Evolutionary conservation across 257 asterid species (phyloP).

Genomic region (Primulina eburnea): DNA sequence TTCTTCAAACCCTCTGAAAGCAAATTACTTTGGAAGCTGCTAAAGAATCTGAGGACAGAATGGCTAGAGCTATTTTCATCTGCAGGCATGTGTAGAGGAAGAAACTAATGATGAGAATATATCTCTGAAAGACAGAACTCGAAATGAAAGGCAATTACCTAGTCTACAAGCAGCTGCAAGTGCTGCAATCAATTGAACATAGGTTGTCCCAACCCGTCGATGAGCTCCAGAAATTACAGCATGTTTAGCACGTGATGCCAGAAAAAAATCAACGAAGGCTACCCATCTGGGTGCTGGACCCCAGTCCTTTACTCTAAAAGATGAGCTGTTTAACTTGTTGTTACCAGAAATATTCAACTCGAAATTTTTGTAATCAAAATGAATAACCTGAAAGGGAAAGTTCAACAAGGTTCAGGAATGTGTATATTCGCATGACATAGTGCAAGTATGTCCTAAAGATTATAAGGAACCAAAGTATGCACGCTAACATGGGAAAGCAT

Average conservation of each 20-base stretch:
- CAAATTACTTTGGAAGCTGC: conserved; percentile 84
- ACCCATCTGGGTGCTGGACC: conserved; percentile 99
- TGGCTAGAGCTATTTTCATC: conserved; percentile 41
- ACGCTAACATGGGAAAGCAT: background rate
- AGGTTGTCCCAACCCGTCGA: conserved; percentile 92
- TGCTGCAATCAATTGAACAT: conserved; percentile 84
- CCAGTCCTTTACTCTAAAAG: conserved; percentile 78
- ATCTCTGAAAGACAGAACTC: conserved; percentile 1
- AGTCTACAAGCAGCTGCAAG: conserved; percentile 80
- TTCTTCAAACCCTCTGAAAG: conserved; percentile 63
- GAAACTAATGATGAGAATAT: conserved; percentile 4
- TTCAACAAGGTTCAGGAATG: conserved; percentile 17
- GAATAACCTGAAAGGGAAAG: conserved; percentile 59
- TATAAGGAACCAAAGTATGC: background rate
- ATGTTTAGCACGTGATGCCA: conserved; percentile 80
- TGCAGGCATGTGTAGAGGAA: conserved; percentile 25
- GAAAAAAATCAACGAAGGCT: conserved; percentile 95
- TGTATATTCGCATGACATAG: conserved; percentile 2
- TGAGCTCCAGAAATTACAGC: conserved; percentile 88
- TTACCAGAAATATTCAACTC: conserved; percentile 54
- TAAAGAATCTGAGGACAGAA: conserved; percentile 57
- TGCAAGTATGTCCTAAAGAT: background rate
- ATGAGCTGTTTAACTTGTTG: conserved; percentile 28
- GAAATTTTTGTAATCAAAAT: conserved; percentile 64
- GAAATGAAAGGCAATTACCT: conserved; percentile 40